Evolutionary conservation across 805 yeast species (phyloP).

Genomic region (Yamadazyma akitaensis): DNA sequence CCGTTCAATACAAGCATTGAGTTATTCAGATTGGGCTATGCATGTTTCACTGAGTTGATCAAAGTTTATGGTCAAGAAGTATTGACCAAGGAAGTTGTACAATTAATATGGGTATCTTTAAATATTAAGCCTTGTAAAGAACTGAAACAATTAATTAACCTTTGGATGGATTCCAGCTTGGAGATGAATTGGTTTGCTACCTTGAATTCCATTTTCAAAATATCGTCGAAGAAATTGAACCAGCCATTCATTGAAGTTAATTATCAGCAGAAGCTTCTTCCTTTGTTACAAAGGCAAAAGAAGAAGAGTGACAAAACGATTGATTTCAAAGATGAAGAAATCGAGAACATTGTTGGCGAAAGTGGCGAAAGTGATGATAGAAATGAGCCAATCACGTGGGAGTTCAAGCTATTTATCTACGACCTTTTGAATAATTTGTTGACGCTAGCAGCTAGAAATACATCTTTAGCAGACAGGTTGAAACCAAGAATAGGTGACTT

Average conservation of each 20-base stretch:
- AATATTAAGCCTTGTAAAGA: slow-evolving; percentile 45
- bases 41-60: slow-evolving; percentile 56
- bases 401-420: slow-evolving; percentile 48
- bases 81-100: slow-evolving; percentile 46
- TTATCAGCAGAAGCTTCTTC: slow-evolving; percentile 39
- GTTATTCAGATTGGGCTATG: slow-evolving; percentile 45
- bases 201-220: slow-evolving; percentile 47
- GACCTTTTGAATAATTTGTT: slow-evolving; percentile 45
- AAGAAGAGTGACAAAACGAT: slow-evolving; percentile 23
- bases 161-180: slow-evolving; percentile 57
- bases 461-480: slow-evolving; percentile 37
- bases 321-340: slow-evolving; percentile 40
- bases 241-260: slow-evolving; percentile 36
- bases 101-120: slow-evolving; percentile 58
- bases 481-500: slow-evolving; percentile 55
- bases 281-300: slow-evolving; percentile 41
- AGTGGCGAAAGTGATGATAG: slow-evolving; percentile 35
- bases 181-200: slow-evolving; percentile 57
- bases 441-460: slow-evolving; percentile 34
- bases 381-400: slow-evolving; percentile 58
- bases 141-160: slow-evolving; percentile 44
- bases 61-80: slow-evolving; percentile 47
- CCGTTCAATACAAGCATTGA: slow-evolving; percentile 43
- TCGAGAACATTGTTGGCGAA: slow-evolving; percentile 37
- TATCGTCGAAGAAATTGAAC: slow-evolving; percentile 42